Evolutionary conservation across 495 filamentous ascomycete genomes (phyloP).

Genomic region (Haplographium delicatum): DNA sequence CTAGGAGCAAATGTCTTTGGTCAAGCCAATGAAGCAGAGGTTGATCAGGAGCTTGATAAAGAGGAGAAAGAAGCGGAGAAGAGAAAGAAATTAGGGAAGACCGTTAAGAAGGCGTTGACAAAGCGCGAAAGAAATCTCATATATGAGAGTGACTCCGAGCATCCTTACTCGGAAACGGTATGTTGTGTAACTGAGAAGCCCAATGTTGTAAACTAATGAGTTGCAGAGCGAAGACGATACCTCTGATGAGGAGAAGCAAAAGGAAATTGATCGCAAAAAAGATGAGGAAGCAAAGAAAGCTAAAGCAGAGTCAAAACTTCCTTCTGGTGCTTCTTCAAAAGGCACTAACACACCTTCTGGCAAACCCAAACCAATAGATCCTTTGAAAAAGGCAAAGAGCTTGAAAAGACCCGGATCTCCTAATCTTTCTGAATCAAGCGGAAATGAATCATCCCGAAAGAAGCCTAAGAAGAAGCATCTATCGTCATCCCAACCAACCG

Average conservation of each 20-base stretch:
- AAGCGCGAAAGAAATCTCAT: constrained; percentile 80
- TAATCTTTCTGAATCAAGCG: constrained; percentile 79
- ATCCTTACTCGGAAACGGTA: constrained; percentile 66
- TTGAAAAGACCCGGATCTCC: constrained; percentile 87
- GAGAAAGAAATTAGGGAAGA: constrained; percentile 64
- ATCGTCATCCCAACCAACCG: constrained; percentile 37
- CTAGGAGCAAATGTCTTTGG: constrained; percentile 82
- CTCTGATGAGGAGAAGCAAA: constrained; percentile 68
- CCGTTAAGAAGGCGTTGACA: constrained; percentile 69
- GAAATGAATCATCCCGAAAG: constrained; percentile 82
- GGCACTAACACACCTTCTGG: constrained; percentile 72
- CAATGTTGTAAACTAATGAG: constrained; percentile 33
- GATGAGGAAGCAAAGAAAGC: constrained; percentile 35
- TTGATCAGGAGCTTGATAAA: constrained; percentile 71
- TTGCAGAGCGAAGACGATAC: constrained; percentile 41
- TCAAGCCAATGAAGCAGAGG: constrained; percentile 77
- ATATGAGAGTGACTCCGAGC: constrained; percentile 74
- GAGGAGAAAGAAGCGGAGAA: constrained; percentile 63
- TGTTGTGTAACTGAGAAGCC: constrained; percentile 10
- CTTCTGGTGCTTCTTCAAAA: constrained; percentile 59
- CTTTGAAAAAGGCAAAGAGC: constrained; percentile 59
- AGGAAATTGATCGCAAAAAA: constrained; percentile 55
- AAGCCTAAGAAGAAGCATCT: constrained; percentile 72
- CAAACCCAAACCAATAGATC: constrained; percentile 42
- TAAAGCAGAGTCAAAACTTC: constrained; percentile 37